phyloP scores from a whole-genome alignment of 2,329 filamentous ascomycete species.

The Achaetomium macrosporum region DNA sequence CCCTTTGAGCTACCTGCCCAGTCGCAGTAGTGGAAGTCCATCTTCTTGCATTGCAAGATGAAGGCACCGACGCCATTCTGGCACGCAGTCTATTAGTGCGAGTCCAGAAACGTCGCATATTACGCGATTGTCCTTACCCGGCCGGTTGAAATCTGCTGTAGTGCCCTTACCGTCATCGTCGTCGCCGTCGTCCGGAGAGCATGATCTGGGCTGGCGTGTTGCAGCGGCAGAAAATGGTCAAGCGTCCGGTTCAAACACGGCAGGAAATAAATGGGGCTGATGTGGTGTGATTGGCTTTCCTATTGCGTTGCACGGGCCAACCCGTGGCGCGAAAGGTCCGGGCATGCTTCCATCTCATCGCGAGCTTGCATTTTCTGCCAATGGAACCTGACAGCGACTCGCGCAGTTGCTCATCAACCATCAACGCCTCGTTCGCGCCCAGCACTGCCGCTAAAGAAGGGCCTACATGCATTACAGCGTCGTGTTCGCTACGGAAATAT shows the following conservation, averaged over 20 bases:
- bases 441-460: no score
- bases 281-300: conserved; percentile 4
- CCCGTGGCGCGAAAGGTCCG: not conserved
- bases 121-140: conserved; percentile 37
- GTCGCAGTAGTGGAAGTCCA: conserved; percentile 97
- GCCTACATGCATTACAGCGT: no score
- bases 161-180: conserved; percentile 51
- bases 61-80: conserved; percentile 97
- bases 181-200: conserved; percentile 27
- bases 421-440: no score
- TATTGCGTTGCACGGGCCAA: not conserved
- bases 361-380: not conserved
- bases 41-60: conserved; percentile 91
- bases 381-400: no score
- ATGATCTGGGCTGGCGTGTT: conserved; percentile 17
- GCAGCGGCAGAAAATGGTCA: conserved; percentile 10
- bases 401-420: no score
- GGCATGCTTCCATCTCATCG: not conserved
- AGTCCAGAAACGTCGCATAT: not conserved
- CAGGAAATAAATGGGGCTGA: conserved; percentile 10
- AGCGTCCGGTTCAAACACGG: not conserved
- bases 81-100: not conserved
- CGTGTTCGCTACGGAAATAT: no score
- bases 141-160: conserved; percentile 47
- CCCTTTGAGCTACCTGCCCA: conserved; percentile 87